Conservation (phyloP, 352 stramenopile genomes). For the Pythium scleroteichum region DNA sequence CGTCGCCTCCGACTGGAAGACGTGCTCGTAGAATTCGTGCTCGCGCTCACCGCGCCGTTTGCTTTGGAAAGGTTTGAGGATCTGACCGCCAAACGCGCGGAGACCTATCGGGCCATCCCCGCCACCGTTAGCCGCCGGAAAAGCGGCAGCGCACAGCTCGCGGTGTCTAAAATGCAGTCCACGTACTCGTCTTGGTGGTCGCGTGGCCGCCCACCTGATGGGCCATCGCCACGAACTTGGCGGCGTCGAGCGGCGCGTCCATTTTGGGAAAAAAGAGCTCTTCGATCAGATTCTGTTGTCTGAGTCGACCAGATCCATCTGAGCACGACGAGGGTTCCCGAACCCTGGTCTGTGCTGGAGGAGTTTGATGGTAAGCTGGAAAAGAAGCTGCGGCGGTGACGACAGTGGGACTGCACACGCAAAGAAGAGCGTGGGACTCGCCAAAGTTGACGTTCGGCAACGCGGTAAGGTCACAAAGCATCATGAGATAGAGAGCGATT, state of each 20-base stretch:
- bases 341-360: too few species aligned
- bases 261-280: conserved; percentile 9
- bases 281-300: background rate
- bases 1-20: conserved; percentile 38
- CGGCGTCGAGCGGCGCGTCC: conserved; percentile 6
- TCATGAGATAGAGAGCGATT: too few species aligned
- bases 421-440: background rate
- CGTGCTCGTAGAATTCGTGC: conserved; percentile 72
- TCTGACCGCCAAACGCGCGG: conserved; percentile 57
- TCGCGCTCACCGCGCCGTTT: conserved; percentile 76
- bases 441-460: too few species aligned
- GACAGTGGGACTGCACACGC: too few species aligned
- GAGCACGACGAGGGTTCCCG: background rate
- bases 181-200: conserved; percentile 64
- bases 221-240: conserved; percentile 51
- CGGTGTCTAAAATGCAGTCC: too few species aligned
- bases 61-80: conserved; percentile 88
- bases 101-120: conserved; percentile 38
- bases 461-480: too few species aligned
- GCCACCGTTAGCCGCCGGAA: conserved; percentile 4
- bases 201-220: conserved; percentile 83
- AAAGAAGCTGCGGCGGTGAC: background rate
- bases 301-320: too few species aligned
- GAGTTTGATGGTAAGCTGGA: background rate
- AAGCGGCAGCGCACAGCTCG: background rate